Conservation (phyloP, 2,329 filamentous ascomycete genomes). For the Fusarium sp. region DNA sequence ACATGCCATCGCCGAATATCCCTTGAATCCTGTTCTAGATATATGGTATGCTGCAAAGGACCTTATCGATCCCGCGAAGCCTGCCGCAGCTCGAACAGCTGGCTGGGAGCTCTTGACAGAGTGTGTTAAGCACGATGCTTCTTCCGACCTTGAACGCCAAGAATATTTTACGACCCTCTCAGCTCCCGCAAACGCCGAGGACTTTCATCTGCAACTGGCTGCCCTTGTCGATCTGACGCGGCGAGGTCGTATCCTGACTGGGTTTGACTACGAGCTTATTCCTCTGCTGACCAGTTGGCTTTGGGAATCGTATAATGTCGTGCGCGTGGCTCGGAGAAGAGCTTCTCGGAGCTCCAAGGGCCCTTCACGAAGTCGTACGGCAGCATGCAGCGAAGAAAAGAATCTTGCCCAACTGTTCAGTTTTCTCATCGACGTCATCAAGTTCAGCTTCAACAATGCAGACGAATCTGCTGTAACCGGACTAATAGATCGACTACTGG, state of each 20-base stretch:
- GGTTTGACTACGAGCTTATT: conserved; percentile 75
- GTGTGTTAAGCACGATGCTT: conserved; percentile 70
- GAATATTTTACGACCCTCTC: conserved; percentile 74
- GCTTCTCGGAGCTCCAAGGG: conserved; percentile 52
- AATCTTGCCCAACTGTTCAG: conserved; percentile 72
- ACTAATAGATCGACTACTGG: conserved; percentile 70
- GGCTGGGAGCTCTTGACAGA: conserved; percentile 74
- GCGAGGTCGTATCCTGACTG: conserved; percentile 69
- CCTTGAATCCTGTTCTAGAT: conserved; percentile 67
- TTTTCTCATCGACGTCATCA: conserved; percentile 75
- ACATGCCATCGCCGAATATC: conserved; percentile 66
- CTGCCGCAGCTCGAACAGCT: conserved; percentile 64
- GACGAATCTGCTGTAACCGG: conserved; percentile 69
- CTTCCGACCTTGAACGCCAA: conserved; percentile 73
- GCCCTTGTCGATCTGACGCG: conserved; percentile 71
- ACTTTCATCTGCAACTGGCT: conserved; percentile 74
- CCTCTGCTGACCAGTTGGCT: conserved; percentile 72
- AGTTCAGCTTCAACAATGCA: conserved; percentile 78
- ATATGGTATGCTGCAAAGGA: conserved; percentile 76
- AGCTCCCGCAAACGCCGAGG: conserved; percentile 65
- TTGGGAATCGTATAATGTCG: conserved; percentile 63
- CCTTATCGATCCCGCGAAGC: conserved; percentile 67
- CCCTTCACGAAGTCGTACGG: conserved; percentile 52
- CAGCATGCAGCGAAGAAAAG: conserved; percentile 64
- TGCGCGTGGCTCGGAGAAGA: conserved; percentile 63